A percentile compares a stretch with the other conserved stretches of the same genome.
These are phyloP conservation scores for Psilocybe mexicana DNA, from an alignment of 1,284 basidiomycete genomes.

Conservation along the genomic window DNA sequence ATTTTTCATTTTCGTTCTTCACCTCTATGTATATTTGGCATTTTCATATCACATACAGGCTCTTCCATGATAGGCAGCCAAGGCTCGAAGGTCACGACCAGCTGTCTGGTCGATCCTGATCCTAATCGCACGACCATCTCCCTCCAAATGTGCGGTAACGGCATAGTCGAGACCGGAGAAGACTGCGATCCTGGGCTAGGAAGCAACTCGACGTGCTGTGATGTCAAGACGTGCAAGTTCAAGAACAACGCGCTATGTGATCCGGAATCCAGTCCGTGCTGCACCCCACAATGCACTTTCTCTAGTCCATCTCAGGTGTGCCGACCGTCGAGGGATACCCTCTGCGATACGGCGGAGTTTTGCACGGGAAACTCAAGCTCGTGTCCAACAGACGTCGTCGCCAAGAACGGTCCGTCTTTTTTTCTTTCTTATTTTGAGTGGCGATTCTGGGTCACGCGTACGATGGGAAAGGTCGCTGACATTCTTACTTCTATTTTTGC, in stretches of 20 bases:
- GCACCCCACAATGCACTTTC: constrained; percentile 70
- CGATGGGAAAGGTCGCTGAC: neutral
- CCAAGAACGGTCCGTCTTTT: constrained; percentile 60
- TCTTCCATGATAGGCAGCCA: constrained; percentile 55
- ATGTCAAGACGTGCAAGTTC: constrained; percentile 80
- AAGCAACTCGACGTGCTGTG: constrained; percentile 71
- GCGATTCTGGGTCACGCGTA: neutral
- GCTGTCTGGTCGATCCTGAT: constrained; percentile 64
- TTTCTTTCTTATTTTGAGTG: neutral
- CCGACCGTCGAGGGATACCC: constrained; percentile 64
- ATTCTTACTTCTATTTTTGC: neutral
- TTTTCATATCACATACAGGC: constrained; percentile 38
- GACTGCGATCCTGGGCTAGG: constrained; percentile 86
- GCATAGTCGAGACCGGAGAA: constrained; percentile 76
- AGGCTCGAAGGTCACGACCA: constrained; percentile 48
- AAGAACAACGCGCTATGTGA: constrained; percentile 75
- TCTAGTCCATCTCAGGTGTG: constrained; percentile 71
- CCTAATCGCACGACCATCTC: constrained; percentile 49
- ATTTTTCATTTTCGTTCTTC: neutral
- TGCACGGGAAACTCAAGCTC: constrained; percentile 76
- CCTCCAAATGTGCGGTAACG: constrained; percentile 78
- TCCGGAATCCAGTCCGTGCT: constrained; percentile 78
- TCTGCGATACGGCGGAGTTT: constrained; percentile 78
- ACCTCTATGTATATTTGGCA: neutral
- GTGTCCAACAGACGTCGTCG: constrained; percentile 73